Evolutionary conservation across 257 asterid species (phyloP), one percentile per base, ranked within the genome.

Genomic region (Solanum arcanum): DNA sequence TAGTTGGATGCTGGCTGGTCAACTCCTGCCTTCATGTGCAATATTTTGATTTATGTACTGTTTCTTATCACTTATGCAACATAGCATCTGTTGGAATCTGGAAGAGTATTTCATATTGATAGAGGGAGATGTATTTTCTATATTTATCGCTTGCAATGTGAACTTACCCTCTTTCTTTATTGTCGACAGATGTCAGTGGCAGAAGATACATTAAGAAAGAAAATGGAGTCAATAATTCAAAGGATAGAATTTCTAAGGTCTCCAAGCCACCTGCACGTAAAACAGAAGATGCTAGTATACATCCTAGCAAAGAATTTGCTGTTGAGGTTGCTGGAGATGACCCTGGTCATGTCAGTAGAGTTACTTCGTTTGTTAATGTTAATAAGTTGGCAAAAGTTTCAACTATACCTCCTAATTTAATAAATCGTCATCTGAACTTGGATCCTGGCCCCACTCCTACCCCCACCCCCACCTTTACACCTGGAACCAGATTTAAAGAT

Each of bases 401-500:
- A 47, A 84, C 88, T 90, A 23, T 90, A 39, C 87, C 84, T 23
- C 41, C 69, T 52, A 86, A 84, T 68, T 78, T 76, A 18, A 82
- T 88, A 44, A 86, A 91, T 68, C 89, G 89, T 81, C 29, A 46
- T 85, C 74, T 64, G 12, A 82, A 41, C 62, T 20, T 80, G 84
- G 88, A 87, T 81, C 94, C 92, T 74, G 91, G 91, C 73, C 94
- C 92, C 16, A 92, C 92, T 37, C 94, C 94, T 80, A 31, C 92
- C 12, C 68, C 94, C 27, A 89, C 92, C 56, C 93, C 95, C 35
- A 90, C 95, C 39, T 85, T 33, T 86, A 88, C 85, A 74, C 76
- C 90, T 14, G 74, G 88, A 74, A 83, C 86, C 68, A 87, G 83
- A 81, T 86, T 42, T 88, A 86, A 88, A 23, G 90, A 87, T 35